A percentile compares a stretch with the other conserved stretches of the same genome.
phyloP scores from a whole-genome alignment of 2,329 filamentous ascomycete species.

The Sporothrix pallida region DNA sequence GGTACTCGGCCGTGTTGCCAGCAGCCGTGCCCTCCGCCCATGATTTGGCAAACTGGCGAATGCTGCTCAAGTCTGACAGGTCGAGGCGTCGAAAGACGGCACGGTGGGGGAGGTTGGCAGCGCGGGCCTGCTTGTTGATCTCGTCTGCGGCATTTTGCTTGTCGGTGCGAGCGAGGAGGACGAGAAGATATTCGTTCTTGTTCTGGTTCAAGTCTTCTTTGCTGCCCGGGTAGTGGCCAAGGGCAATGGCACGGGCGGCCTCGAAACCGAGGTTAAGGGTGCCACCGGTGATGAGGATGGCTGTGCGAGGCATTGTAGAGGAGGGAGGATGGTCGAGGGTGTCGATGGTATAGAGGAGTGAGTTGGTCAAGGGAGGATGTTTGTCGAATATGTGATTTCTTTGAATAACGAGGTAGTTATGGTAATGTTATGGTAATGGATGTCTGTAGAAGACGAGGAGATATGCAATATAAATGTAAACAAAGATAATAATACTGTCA shows the following conservation, averaged over 20 bases:
- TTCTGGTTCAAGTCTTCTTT: background rate
- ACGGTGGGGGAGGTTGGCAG: background rate
- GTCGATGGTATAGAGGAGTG: background rate
- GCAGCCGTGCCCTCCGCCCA: constrained; percentile 20
- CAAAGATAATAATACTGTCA: no score
- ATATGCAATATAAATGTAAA: no score
- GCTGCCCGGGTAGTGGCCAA: constrained; percentile 20
- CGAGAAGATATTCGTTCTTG: constrained; percentile 13
- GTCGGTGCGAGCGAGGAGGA: constrained; percentile 27
- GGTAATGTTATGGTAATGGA: background rate
- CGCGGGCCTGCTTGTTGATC: constrained; percentile 4
- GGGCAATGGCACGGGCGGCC: constrained; percentile 31
- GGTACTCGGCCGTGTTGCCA: background rate
- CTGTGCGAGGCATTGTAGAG: constrained; percentile 13
- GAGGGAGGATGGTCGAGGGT: background rate
- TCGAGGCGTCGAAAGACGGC: constrained; percentile 30
- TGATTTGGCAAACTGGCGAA: constrained; percentile 26
- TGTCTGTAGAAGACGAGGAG: background rate
- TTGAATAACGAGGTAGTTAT: background rate
- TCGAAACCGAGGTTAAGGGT: constrained; percentile 31
- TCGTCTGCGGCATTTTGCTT: constrained; percentile 20
- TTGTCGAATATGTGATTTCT: background rate
- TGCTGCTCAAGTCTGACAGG: constrained; percentile 26
- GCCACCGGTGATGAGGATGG: constrained; percentile 34
- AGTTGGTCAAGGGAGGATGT: background rate